Conservation (phyloP, 495 filamentous ascomycete genomes). For the Schizothecium vesticola region DNA sequence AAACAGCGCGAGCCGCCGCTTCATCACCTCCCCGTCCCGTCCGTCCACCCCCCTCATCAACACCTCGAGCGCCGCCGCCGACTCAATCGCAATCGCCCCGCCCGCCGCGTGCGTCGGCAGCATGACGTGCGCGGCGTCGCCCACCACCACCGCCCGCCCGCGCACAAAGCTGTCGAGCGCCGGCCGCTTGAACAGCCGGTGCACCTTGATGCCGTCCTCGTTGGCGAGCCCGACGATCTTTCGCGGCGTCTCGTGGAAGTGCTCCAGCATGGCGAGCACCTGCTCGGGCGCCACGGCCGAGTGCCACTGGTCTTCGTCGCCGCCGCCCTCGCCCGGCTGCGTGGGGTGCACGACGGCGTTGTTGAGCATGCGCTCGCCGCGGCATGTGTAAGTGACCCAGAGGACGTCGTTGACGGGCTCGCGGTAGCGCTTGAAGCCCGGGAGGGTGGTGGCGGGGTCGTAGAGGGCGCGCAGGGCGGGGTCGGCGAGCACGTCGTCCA, state of each 20-base stretch:
- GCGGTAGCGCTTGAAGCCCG: slow-evolving; percentile 28
- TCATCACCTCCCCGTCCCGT: slow-evolving; percentile 1
- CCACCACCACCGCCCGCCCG: slow-evolving; percentile 22
- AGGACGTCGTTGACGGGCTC: slow-evolving; percentile 26
- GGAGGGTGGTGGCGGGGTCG: slow-evolving; percentile 6
- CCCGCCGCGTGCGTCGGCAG: slow-evolving; percentile 28
- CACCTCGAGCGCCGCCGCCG: slow-evolving; percentile 22
- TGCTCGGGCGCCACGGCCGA: slow-evolving; percentile 10
- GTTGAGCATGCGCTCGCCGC: slow-evolving; percentile 27
- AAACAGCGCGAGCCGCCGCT: slow-evolving; percentile 19
- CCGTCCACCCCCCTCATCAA: slow-evolving; percentile 18
- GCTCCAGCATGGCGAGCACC: slow-evolving; percentile 18
- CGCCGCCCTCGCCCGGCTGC: slow-evolving; percentile 7
- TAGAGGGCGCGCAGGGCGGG: slow-evolving; percentile 25
- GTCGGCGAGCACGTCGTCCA: slow-evolving; percentile 31
- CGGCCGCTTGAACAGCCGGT: slow-evolving; percentile 23
- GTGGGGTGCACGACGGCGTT: slow-evolving; percentile 28
- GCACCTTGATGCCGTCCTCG: slow-evolving; percentile 30
- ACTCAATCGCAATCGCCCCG: slow-evolving; percentile 25
- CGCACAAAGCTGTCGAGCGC: slow-evolving; percentile 22
- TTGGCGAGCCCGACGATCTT: slow-evolving; percentile 21
- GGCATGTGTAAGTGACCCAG: slow-evolving; percentile 44
- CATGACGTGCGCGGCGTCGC: slow-evolving; percentile 32
- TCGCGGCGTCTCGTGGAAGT: slow-evolving; percentile 21
- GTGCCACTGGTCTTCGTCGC: slow-evolving; percentile 17